Evolutionary conservation across 2,329 filamentous ascomycete species (phyloP).

Genomic region (Ascochyta koolunga): DNA sequence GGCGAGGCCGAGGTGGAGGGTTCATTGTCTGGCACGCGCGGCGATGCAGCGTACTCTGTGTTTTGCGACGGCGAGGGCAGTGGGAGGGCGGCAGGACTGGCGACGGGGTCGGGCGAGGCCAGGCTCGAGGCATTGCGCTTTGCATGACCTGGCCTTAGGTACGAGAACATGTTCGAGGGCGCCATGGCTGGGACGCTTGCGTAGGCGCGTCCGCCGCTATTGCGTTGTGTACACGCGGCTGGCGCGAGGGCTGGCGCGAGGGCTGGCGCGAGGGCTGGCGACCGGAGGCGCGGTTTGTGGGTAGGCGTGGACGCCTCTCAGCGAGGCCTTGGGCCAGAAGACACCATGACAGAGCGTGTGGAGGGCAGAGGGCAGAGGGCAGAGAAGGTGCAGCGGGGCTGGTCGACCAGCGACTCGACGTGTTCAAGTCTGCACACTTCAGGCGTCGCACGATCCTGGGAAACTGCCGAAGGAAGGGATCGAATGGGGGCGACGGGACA

Average conservation of each 20-base stretch:
- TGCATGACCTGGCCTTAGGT: conserved; percentile 47
- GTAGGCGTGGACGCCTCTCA: conserved; percentile 37
- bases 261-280: conserved; percentile 10
- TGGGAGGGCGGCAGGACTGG: conserved; percentile 32
- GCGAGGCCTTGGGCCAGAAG: conserved; percentile 39
- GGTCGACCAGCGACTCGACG: conserved; percentile 4
- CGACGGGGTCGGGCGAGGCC: conserved; percentile 40
- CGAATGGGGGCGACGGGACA: conserved; percentile 6
- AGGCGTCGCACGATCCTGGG: conserved; percentile 18
- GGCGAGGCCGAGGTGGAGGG: conserved; percentile 42
- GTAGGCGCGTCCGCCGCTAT: conserved; percentile 23
- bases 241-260: conserved; percentile 8
- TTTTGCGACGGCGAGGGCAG: conserved; percentile 38
- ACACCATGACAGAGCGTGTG: conserved; percentile 29
- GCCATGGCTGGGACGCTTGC: conserved; percentile 36
- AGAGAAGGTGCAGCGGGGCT: conserved; percentile 2
- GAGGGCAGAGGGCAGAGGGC: background rate
- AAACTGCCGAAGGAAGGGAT: conserved; percentile 7
- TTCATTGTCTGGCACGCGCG: conserved; percentile 39
- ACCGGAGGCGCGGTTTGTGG: conserved; percentile 1
- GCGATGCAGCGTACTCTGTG: conserved; percentile 39
- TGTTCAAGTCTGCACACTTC: conserved; percentile 10
- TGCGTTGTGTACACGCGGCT: conserved; percentile 22
- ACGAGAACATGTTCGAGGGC: conserved; percentile 50
- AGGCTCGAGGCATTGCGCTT: conserved; percentile 47